Evolutionary conservation across 106 monocot species (phyloP).

Genomic region (Dioscorea dumetorum): DNA sequence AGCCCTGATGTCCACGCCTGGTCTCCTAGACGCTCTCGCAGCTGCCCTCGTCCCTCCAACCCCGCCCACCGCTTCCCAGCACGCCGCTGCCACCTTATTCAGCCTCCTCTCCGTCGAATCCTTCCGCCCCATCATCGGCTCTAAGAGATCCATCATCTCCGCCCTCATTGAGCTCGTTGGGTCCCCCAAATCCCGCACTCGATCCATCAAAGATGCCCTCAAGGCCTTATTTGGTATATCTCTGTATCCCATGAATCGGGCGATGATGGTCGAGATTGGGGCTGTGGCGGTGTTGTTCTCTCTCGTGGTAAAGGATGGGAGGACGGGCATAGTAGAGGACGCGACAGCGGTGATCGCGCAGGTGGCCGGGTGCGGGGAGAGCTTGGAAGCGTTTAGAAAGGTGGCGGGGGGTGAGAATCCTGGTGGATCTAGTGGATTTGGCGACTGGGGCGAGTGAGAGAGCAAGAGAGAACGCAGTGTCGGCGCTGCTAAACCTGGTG

Average conservation of each 20-base stretch:
- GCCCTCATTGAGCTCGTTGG: constrained; percentile 24
- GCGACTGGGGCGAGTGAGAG: constrained; percentile 22
- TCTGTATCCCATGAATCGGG: constrained; percentile 53
- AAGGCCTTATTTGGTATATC: constrained; percentile 67
- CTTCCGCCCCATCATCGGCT: constrained; percentile 59
- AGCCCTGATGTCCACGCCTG: constrained; percentile 57
- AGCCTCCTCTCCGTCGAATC: constrained; percentile 69
- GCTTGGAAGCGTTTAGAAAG: constrained; percentile 46
- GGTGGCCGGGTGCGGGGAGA: constrained; percentile 79
- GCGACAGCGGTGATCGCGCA: constrained; percentile 69
- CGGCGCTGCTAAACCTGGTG: constrained; percentile 72
- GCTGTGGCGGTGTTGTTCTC: constrained; percentile 48
- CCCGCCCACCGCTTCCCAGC: constrained; percentile 28
- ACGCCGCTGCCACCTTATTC: constrained; percentile 60
- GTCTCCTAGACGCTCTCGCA: constrained; percentile 55
- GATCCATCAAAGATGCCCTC: constrained; percentile 63
- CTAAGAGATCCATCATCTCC: constrained; percentile 24
- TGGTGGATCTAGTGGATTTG: constrained; percentile 51
- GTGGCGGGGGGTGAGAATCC: constrained; percentile 45
- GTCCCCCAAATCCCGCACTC: constrained; percentile 12
- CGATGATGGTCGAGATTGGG: constrained; percentile 34
- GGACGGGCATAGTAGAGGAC: constrained; percentile 67
- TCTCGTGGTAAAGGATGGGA: constrained; percentile 26
- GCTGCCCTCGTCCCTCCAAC: constrained; percentile 21
- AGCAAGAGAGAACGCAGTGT: constrained; percentile 62